phyloP scores from a whole-genome alignment of 75 land plant species.

The Azolla pinnata region DNA sequence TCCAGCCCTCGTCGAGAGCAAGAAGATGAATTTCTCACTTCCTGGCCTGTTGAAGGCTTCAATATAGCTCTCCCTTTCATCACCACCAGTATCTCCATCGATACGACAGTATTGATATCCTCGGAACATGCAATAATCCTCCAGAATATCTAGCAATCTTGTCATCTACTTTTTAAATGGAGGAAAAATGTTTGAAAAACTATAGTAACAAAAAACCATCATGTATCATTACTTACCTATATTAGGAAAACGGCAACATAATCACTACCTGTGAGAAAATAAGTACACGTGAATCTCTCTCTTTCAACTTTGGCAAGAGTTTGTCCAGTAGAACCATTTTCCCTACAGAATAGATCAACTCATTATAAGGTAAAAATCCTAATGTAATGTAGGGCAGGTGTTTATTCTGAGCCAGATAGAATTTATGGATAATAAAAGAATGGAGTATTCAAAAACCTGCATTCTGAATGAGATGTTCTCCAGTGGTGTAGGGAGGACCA shows the following conservation, averaged over 20 bases:
- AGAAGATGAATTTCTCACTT: slow-evolving; percentile 88
- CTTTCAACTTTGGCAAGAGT: slow-evolving; percentile 84
- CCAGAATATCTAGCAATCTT: slow-evolving; percentile 87
- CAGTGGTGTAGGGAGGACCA: slow-evolving; percentile 94
- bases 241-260: too few relatives aligned
- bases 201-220: too few relatives aligned
- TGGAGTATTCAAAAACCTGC: slow-evolving; percentile 44
- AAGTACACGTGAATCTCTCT: slow-evolving; percentile 85
- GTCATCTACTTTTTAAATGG: slow-evolving; percentile 53
- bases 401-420: too few relatives aligned
- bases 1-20: slow-evolving; percentile 96
- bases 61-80: slow-evolving; percentile 90
- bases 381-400: too few relatives aligned
- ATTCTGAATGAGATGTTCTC: slow-evolving; percentile 88
- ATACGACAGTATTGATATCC: slow-evolving; percentile 84
- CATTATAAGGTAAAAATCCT: too few relatives aligned
- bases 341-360: too few relatives aligned
- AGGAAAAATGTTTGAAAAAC: too few relatives aligned
- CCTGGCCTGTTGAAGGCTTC: slow-evolving; percentile 78
- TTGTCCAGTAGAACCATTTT: slow-evolving; percentile 98
- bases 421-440: background rate
- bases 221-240: too few relatives aligned
- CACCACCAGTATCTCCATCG: slow-evolving; percentile 98
- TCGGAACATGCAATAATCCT: slow-evolving; percentile 81
- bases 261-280: slow-evolving; percentile 90